Conservation (phyloP, 768 basidiomycete species). For the Boletus tomentosulus region DNA sequence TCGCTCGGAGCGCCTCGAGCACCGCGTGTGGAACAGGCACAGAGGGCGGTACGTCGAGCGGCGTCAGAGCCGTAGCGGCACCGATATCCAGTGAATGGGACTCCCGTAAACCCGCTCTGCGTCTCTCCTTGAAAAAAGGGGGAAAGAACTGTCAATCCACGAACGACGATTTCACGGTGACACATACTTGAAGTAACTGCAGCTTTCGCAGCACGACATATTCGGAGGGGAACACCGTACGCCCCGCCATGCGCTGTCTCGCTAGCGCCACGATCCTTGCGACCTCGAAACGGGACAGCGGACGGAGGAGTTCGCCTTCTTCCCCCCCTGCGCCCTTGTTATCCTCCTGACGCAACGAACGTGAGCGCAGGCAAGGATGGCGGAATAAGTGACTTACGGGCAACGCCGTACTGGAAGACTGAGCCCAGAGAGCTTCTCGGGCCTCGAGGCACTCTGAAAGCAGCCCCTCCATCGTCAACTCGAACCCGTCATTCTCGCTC, state of each 20-base stretch:
- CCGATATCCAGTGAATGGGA: not conserved
- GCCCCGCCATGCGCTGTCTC: slow-evolving; percentile 6
- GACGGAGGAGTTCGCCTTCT: slow-evolving; percentile 28
- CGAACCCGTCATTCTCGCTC: slow-evolving; percentile 27
- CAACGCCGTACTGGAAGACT: slow-evolving; percentile 8
- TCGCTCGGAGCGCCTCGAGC: slow-evolving; percentile 50
- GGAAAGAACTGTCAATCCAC: too few relatives aligned
- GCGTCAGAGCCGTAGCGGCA: slow-evolving; percentile 10
- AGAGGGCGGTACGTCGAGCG: slow-evolving; percentile 28
- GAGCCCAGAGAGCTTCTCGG: slow-evolving; percentile 24
- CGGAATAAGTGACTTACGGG: slow-evolving; percentile 8
- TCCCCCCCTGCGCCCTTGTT: not conserved
- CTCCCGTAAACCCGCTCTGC: slow-evolving; percentile 11
- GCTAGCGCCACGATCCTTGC: slow-evolving; percentile 31
- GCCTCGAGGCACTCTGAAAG: slow-evolving; percentile 34
- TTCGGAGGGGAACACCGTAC: slow-evolving; percentile 26
- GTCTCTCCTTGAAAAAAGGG: slow-evolving; percentile 17
- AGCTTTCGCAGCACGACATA: slow-evolving; percentile 42
- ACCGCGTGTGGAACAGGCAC: slow-evolving; percentile 30
- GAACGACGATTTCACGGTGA: too few relatives aligned
- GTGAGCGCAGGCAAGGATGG: not conserved
- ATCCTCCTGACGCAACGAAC: slow-evolving; percentile 4
- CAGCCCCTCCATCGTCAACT: slow-evolving; percentile 29
- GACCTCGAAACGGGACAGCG: slow-evolving; percentile 41
- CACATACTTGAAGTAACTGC: slow-evolving; percentile 36